Evolutionary conservation across 805 yeast species (phyloP).

Genomic region (Candida namnaoensis): DNA sequence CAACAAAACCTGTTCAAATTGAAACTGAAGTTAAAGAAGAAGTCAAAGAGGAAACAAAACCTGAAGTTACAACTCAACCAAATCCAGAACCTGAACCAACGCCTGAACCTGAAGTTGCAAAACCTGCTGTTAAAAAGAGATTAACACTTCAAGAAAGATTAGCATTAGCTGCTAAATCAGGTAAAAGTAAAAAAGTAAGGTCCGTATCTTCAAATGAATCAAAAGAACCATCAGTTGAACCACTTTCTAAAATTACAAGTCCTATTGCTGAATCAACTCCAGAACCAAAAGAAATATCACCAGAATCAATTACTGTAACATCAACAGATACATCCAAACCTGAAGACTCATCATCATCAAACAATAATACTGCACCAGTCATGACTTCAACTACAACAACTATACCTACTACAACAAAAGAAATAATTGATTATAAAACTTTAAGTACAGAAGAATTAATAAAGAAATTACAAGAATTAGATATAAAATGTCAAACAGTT

Average conservation of each 20-base stretch:
- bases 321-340: background rate
- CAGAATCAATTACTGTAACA: too few relatives aligned
- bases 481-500: constrained; percentile 5
- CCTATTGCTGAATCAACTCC: background rate
- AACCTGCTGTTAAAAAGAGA: constrained; percentile 36
- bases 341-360: background rate
- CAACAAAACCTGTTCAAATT: background rate
- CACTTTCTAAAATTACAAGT: too few relatives aligned
- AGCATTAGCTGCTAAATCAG: constrained; percentile 64
- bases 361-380: constrained; percentile 1
- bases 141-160: constrained; percentile 78
- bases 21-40: too few relatives aligned
- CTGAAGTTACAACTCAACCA: too few relatives aligned
- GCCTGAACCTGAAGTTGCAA: background rate
- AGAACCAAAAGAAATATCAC: background rate
- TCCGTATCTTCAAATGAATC: constrained; percentile 11
- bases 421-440: background rate
- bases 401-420: too few relatives aligned
- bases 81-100: background rate
- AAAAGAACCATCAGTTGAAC: background rate
- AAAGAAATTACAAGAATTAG: constrained; percentile 7
- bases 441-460: constrained; percentile 9
- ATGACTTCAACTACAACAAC: too few relatives aligned
- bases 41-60: background rate
- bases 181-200: constrained; percentile 19